Evolutionary conservation across 2,329 filamentous ascomycete species (phyloP).

Genomic region (Huntiella abstrusa): DNA sequence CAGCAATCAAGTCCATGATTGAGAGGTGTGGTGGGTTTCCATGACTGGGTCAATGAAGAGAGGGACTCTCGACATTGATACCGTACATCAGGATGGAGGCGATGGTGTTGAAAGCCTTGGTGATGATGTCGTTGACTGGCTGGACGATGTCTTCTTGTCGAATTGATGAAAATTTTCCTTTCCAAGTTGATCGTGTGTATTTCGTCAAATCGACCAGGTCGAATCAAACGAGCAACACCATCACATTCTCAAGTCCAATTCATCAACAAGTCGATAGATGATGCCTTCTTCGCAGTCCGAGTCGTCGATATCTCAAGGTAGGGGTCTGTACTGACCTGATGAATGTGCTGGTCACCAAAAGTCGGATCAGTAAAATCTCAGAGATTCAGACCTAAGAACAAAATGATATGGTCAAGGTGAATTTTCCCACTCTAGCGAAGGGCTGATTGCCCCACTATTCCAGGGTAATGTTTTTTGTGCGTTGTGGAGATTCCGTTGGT

Average conservation of each 20-base stretch:
- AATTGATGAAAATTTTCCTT: too few relatives aligned
- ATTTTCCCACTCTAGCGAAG: constrained; percentile 6
- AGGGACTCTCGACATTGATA: not conserved
- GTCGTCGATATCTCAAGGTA: not conserved
- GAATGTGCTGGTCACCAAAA: constrained; percentile 28
- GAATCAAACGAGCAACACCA: not conserved
- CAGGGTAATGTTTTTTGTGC: constrained; percentile 2
- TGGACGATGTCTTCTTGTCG: not conserved
- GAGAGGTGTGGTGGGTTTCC: not conserved
- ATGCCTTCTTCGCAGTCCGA: not conserved
- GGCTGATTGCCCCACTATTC: constrained; percentile 6
- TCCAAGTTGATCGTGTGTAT: not conserved
- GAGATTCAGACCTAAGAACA: constrained; percentile 1
- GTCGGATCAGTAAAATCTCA: constrained; percentile 21
- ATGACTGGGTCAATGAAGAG: not conserved
- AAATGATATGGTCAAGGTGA: constrained; percentile 5
- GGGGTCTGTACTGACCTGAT: constrained; percentile 26
- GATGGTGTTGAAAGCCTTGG: not conserved
- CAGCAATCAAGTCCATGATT: constrained; percentile 5
- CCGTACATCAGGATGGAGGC: too few relatives aligned
- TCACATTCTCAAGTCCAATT: not conserved
- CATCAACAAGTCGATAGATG: not conserved
- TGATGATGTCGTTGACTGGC: not conserved
- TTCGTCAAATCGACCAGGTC: not conserved
- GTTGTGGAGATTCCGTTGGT: not conserved